Evolutionary conservation across 495 filamentous ascomycete species (phyloP).

Genomic region (Cetradonia linearis): DNA sequence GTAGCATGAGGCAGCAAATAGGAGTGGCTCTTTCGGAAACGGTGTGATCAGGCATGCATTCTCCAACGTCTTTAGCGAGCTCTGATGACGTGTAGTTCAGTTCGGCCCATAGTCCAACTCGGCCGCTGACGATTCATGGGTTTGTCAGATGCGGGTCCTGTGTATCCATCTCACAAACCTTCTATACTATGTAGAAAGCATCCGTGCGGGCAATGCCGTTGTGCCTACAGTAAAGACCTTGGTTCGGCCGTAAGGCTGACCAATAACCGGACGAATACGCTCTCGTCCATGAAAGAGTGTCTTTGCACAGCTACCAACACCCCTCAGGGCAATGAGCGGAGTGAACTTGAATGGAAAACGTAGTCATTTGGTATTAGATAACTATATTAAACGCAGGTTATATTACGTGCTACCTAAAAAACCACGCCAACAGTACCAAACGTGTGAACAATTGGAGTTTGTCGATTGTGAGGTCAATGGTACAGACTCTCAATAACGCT

Average conservation of each 20-base stretch:
- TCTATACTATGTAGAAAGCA: neutral
- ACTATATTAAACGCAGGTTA: neutral
- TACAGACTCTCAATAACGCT: constrained; percentile 6
- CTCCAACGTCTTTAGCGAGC: neutral
- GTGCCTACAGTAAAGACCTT: neutral
- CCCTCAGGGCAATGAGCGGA: neutral
- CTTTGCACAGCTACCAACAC: neutral
- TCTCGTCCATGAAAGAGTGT: neutral
- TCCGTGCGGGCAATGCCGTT: too few species aligned
- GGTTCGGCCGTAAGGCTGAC: neutral
- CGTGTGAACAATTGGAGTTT: neutral
- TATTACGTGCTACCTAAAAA: constrained; percentile 1
- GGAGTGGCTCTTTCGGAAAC: too few species aligned
- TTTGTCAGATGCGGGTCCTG: neutral
- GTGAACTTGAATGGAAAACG: neutral
- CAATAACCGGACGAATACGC: neutral
- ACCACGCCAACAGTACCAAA: neutral
- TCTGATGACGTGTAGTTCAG: neutral
- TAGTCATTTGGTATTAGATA: neutral
- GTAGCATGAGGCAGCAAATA: too few species aligned
- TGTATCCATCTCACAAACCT: neutral
- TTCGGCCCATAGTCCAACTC: neutral
- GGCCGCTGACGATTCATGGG: neutral
- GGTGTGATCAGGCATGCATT: too few species aligned
- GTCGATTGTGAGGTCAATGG: neutral